Evolutionary conservation across 345 rosid genomes (phyloP).

Genomic region (Populus nigra): DNA sequence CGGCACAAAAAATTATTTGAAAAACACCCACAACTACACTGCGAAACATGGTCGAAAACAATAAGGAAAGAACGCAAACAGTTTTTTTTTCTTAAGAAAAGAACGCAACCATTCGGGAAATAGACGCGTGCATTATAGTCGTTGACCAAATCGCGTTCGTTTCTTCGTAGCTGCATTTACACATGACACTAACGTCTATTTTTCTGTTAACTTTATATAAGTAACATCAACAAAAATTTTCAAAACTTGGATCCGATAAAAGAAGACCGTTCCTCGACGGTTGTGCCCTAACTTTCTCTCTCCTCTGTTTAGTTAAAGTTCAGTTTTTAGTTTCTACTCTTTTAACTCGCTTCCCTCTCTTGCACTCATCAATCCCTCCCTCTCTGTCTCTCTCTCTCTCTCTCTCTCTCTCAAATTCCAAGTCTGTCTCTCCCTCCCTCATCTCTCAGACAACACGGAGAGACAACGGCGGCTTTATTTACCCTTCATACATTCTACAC

Average conservation of each 20-base stretch:
- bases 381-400: not conserved
- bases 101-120: no score
- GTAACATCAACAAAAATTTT: not conserved
- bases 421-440: no score
- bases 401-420: not conserved
- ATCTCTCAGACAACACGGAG: constrained; percentile 3
- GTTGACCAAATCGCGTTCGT: no score
- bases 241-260: constrained; percentile 21
- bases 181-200: no score
- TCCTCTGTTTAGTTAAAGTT: not conserved
- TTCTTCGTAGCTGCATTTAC: no score
- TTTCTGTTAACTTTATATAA: not conserved
- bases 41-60: no score
- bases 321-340: constrained; percentile 21
- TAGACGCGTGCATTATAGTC: no score
- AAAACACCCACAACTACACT: no score
- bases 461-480: constrained; percentile 13
- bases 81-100: no score
- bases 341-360: not conserved
- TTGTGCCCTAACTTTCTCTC: constrained; percentile 22
- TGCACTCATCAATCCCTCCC: not conserved
- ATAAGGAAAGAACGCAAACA: no score
- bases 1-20: no score
- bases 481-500: not conserved
- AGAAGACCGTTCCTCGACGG: constrained; percentile 72